Evolutionary conservation across 495 filamentous ascomycete genomes (phyloP), one percentile per base, ranked within the genome.

Genomic region (Penicillium bovifimosum): DNA sequence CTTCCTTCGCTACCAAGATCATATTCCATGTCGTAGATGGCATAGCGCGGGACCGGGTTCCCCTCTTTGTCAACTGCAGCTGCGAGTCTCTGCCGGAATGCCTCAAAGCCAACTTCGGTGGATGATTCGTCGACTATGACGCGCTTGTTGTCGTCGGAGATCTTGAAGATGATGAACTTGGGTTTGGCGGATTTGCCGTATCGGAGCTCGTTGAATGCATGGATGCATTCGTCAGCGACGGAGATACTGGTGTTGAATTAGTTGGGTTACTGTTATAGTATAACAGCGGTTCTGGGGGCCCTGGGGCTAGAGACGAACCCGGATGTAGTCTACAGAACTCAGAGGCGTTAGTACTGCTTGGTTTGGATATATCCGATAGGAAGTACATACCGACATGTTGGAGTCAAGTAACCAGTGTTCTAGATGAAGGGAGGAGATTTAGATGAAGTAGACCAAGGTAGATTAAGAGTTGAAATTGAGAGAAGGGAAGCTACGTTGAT

Each of bases 131-230:
- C 79, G 48, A 92, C 82, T 20, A 84, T 80, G 61, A 92, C 88
- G 59, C 83, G 65, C 62, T 82, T 86, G 77, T 84, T 83, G 74
- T 91, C 82, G 70, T 91, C 86, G 38, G 83, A 84, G 57, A 95
- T 81, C 76, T 90, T 90, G 84, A 81, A 95, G 79, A 95, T 84
- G 72, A 95, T 82, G 72, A 80, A 95, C 71, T 88, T 90, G 72
- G 83, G 72, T 65, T 80, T 80, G 38, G 51, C 35, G 29, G 33
- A 2, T 31, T 50, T 44, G 64, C 73, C 76, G 50, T 86, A 79
- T 77, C 90, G 92, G 38, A 95, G 84, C 56, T 91, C 83, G 65
- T 91, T 87, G 80, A 84, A 95, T 47, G 76, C 74, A 41, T 70
- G 61, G 67, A 91, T 73, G 78, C 88, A 91, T 28, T 91, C 85